Base-by-base conservation (phyloP, 257 asterid genomes). In the Gardenia jasminoides region DNA sequence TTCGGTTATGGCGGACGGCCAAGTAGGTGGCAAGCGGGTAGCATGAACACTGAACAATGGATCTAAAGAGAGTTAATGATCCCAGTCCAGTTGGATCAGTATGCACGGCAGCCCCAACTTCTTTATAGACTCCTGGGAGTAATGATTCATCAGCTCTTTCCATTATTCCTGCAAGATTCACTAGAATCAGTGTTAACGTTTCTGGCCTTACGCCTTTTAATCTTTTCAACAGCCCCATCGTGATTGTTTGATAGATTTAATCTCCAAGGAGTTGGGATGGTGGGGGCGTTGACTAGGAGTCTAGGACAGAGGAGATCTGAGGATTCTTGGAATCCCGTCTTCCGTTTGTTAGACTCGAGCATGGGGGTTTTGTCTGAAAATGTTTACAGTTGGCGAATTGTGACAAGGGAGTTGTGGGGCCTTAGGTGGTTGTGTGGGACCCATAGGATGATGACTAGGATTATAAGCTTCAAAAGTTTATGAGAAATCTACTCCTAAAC, bases 1-100 rank as follows among this genome's bases (percentile, higher is more conserved):
- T 80, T 8, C 98, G 90, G 70, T 91, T 92, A 79, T 94, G 97
- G 68, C 96, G 91, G 72, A 86, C 85, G 52, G 95, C 82, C 76
- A 94, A 90, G 48, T 89, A 90, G 79, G 90, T 92, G 72, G 99
- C 99, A 82, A 94, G 90, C 0, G 98, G 98, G 89, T 90, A 94
- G 82, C 97, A 92, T 50, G 92, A 83, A 0, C 94, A 82, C 85
- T 94, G 98, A 6, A 93, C 98, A 3, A 94, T 87, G 78, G 96
- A 91, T 80, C 96, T 82, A 85, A 88, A 90, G 62, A 91, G 90
- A 0, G 97, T 93, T 33, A 91, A 85, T 0, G 95, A 91, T 78
- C 97, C 99, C 17, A 93, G 91, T 1, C 92, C 92, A 7, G 97
- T 92, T 1, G 98, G 99, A 73, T 87, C 97, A n/a, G 92, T 88